phyloP scores from a whole-genome alignment of 1,284 basidiomycete species.

The Ustilago tritici region DNA sequence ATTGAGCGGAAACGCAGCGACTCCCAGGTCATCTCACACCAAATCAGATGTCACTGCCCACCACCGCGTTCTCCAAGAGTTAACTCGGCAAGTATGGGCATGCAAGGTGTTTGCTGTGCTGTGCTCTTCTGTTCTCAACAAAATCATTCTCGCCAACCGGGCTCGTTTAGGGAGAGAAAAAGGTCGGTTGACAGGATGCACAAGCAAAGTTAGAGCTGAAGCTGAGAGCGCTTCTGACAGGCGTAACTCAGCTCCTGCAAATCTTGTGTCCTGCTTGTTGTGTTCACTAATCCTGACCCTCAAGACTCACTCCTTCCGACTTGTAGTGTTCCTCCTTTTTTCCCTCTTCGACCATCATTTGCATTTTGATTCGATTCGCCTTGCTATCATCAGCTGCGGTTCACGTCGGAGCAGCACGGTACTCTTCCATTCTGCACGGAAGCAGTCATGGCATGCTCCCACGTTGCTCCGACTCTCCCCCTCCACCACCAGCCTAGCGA shows the following conservation, averaged over 20 bases:
- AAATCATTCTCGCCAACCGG: not conserved
- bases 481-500: not conserved
- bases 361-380: not conserved
- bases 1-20: not conserved
- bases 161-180: too few species aligned
- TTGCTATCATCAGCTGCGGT: not conserved
- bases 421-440: not conserved
- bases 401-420: not conserved
- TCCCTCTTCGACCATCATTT: not conserved
- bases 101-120: not conserved
- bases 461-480: constrained; percentile 1
- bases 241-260: too few species aligned
- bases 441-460: constrained; percentile 1
- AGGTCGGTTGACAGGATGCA: too few species aligned
- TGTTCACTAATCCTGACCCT: not conserved
- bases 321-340: not conserved
- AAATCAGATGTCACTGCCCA: not conserved
- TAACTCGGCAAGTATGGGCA: not conserved
- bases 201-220: too few species aligned
- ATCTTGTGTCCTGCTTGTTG: too few species aligned
- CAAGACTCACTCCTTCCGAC: not conserved
- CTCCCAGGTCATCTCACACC: not conserved
- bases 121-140: not conserved
- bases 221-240: too few species aligned
- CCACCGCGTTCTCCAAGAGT: not conserved